Percentiles rank a stretch among this genome's conserved stretches.
Conservation (phyloP, 495 filamentous ascomycete species). For the Pseudomonodictys pantanalensis region DNA sequence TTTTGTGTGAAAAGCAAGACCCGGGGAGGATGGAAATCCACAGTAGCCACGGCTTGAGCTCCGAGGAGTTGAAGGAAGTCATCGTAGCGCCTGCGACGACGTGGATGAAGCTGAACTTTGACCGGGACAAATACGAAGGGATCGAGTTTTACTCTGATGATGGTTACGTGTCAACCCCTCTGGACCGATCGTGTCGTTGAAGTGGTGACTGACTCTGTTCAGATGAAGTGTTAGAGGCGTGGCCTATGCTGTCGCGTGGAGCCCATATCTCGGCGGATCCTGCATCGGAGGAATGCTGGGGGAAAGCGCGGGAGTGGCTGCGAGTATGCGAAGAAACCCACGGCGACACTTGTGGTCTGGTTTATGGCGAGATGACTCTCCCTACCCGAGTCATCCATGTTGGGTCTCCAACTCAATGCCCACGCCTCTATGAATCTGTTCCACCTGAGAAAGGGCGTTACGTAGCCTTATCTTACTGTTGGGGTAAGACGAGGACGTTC, state of each 20-base stretch:
- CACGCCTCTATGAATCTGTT: background rate
- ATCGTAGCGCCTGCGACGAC: background rate
- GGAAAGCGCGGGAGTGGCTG: background rate
- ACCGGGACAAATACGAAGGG: background rate
- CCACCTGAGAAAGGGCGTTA: background rate
- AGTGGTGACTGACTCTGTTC: background rate
- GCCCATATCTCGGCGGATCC: background rate
- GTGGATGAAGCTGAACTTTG: background rate
- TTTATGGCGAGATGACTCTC: background rate
- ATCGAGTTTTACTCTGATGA: background rate
- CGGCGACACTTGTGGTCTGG: background rate
- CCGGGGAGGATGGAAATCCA: background rate
- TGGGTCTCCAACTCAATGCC: background rate
- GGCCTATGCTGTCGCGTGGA: background rate
- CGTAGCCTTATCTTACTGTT: background rate
- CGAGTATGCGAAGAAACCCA: background rate
- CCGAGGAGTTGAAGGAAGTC: background rate
- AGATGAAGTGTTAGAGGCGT: background rate
- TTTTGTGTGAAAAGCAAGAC: background rate
- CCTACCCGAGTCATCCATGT: background rate
- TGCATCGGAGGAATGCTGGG: background rate
- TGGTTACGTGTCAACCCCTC: background rate
- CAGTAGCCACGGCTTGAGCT: background rate
- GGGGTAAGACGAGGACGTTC: background rate
- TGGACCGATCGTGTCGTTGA: background rate